These are phyloP conservation scores for Lithocarpus polystachyus DNA, from an alignment of 306 rosid species.

Conservation along the genomic window DNA sequence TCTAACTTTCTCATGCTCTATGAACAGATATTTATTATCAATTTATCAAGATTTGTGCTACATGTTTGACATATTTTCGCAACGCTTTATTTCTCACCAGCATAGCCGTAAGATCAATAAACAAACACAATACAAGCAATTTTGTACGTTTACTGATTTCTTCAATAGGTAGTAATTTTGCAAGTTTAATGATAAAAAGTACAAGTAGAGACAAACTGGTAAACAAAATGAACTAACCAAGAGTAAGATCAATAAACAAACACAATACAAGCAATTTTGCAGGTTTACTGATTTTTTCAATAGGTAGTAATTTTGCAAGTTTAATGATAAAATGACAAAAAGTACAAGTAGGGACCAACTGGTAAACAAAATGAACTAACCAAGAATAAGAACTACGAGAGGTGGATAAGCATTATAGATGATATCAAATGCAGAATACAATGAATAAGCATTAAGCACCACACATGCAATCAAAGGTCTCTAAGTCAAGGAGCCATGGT, in stretches of 20 bases:
- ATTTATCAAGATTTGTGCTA: too few relatives aligned
- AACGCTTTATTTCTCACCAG: too few relatives aligned
- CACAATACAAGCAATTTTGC: too few relatives aligned
- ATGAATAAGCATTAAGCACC: background rate
- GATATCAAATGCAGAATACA: background rate
- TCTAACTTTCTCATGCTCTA: too few relatives aligned
- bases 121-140: too few relatives aligned
- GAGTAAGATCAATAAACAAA: background rate
- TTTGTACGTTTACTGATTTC: background rate
- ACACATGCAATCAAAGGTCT: background rate
- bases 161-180: background rate
- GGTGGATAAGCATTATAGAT: background rate
- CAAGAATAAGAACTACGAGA: background rate
- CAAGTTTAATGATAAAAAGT: background rate
- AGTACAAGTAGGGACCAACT: background rate
- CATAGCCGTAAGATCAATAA: too few relatives aligned
- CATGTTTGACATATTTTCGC: too few relatives aligned
- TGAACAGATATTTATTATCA: too few relatives aligned
- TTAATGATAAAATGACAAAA: background rate
- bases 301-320: background rate
- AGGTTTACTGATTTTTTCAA: background rate
- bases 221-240: background rate
- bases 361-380: background rate
- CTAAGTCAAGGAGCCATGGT: background rate
- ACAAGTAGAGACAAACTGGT: background rate